Base-by-base conservation (phyloP, 768 basidiomycete genomes). In the Asterophora parasitica region DNA sequence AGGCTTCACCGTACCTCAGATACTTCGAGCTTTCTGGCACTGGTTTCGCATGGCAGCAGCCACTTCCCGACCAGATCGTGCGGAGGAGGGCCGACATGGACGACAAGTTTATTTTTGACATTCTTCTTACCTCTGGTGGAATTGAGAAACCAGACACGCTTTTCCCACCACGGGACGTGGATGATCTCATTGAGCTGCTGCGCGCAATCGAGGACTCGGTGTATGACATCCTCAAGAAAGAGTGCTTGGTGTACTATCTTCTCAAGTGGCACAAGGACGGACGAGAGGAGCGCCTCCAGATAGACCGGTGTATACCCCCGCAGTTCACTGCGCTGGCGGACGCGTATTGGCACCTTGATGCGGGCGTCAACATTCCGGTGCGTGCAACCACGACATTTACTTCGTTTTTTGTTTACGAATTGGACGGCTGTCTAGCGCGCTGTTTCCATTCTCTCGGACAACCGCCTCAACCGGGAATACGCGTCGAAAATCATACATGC, bases 331-430 rank as follows among this genome's bases (percentile, higher is more conserved):
- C 75, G 4, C 74, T 92, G 39, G 79, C 86, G n/a, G 84, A 88
- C 67, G 89, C 90, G 58, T 92, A 92, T 67, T 92, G 86, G 85
- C 68, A 79, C 61, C 67, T 92, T 50, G 90, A 92, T 65, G 74
- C 79, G 2, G 86, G 85, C 9, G 70, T 74, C n/a, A 70, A 81
- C 36, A 61, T 85, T 42, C 62, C 76, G 39, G 88, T 90, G 63
- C 53, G 85, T 77, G 11, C 41, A 33, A 36, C n/a, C n/a, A n/a
- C n/a, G n/a, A n/a, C n/a, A n/a, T n/a, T n/a, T n/a, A n/a, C n/a
- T n/a, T n/a, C n/a, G n/a, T n/a, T n/a, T n/a, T n/a, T n/a, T n/a
- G 16, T 26, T 35, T 35, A 10, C 10, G 44, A n/a, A 38, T 4
- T 39, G 7, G 33, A 51, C 9, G 38, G n/a, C 31, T 35, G 2